phyloP scores from a whole-genome alignment of 192 early-diverging fungal species.

The Dispira simplex region DNA sequence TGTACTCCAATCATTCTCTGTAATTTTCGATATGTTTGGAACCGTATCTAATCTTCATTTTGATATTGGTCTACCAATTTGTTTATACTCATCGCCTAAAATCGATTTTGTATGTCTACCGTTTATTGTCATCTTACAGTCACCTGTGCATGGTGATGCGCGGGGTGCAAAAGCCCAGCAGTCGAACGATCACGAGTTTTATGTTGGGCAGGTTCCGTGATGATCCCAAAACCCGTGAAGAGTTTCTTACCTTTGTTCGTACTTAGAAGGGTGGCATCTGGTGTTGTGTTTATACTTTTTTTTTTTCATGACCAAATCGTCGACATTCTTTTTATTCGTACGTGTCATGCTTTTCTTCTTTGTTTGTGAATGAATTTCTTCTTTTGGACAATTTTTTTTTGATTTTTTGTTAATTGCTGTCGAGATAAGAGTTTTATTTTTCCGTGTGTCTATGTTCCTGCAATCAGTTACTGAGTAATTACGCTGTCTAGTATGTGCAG shows the following conservation, averaged over 20 bases:
- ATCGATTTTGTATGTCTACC: too few relatives aligned
- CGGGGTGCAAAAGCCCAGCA: constrained; percentile 95
- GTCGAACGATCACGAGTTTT: constrained; percentile 80
- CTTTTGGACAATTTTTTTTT: background rate
- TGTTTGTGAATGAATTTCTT: background rate
- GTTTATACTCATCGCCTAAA: too few relatives aligned
- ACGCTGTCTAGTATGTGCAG: too few relatives aligned
- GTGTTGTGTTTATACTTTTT: constrained; percentile 28
- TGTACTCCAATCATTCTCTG: too few relatives aligned
- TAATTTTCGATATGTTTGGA: too few relatives aligned
- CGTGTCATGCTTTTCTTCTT: background rate
- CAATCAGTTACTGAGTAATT: too few relatives aligned
- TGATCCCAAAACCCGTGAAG: constrained; percentile 85
- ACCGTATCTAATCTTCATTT: too few relatives aligned
- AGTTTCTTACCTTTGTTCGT: constrained; percentile 74
- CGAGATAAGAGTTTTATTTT: background rate
- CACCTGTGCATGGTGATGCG: constrained; percentile 98
- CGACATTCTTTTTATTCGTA: too few relatives aligned
- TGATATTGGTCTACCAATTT: too few relatives aligned
- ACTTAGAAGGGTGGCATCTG: background rate
- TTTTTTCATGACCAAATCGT: too few relatives aligned
- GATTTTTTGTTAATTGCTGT: background rate
- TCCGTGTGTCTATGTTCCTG: background rate
- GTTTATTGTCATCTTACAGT: constrained; percentile 16
- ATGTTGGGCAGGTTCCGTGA: constrained; percentile 92